Percentiles rank a stretch among this genome's conserved stretches.
phyloP scores from a whole-genome alignment of 148 eudicot species.

The Diospyros lotus region DNA sequence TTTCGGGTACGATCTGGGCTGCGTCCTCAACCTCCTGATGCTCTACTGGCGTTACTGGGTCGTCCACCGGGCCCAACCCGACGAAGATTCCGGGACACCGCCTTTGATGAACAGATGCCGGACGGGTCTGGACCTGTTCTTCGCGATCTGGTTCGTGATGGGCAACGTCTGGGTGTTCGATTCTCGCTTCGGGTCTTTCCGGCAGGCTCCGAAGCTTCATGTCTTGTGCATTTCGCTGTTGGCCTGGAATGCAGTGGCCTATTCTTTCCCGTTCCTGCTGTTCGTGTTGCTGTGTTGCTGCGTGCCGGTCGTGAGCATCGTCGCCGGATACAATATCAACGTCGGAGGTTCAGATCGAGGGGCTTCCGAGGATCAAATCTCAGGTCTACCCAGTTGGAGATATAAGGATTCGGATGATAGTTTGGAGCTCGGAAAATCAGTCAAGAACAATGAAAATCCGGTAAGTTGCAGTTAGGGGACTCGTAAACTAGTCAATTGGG shows the following conservation, averaged over 20 bases:
- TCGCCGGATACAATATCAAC: conserved; percentile 78
- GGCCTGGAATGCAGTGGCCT: conserved; percentile 73
- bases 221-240: conserved; percentile 59
- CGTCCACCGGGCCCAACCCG: conserved; percentile 25
- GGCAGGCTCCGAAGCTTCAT: conserved; percentile 68
- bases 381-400: conserved; percentile 56
- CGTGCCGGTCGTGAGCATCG: conserved; percentile 66
- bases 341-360: conserved; percentile 59
- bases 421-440: conserved; percentile 35
- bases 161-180: conserved; percentile 94
- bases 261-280: conserved; percentile 81
- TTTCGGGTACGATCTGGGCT: conserved; percentile 71
- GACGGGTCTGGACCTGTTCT: conserved; percentile 67
- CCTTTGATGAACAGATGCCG: conserved; percentile 49
- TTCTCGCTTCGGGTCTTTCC: conserved; percentile 58
- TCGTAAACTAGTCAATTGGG: too few relatives aligned
- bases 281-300: conserved; percentile 73
- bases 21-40: conserved; percentile 48
- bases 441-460: conserved; percentile 25
- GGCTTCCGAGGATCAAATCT: conserved; percentile 78
- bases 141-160: conserved; percentile 97
- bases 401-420: conserved; percentile 36
- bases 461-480: conserved; percentile 30
- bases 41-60: conserved; percentile 57
- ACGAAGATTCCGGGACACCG: conserved; percentile 52